Percentiles rank a stretch among this genome's conserved stretches.
These are phyloP conservation scores for Rhizopogon sp. DNA, from an alignment of 768 basidiomycete genomes.

Conservation along the genomic window DNA sequence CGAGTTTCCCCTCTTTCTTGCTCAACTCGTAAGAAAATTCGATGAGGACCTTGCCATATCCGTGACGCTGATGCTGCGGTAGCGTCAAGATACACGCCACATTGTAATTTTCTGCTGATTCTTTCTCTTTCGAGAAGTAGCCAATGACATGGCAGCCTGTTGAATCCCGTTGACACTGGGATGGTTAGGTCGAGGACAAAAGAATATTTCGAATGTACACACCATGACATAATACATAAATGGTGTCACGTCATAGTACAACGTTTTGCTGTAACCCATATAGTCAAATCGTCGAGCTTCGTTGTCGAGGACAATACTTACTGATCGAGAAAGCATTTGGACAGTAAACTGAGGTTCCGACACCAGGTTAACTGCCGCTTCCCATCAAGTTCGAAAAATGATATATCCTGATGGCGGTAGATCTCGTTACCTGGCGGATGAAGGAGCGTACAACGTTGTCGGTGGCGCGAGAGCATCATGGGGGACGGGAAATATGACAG, in stretches of 20 bases:
- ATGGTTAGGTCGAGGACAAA: constrained; percentile 10
- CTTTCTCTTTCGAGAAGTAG: constrained; percentile 99
- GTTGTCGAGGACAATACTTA: constrained; percentile 36
- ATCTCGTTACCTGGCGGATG: constrained; percentile 99
- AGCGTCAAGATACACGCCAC: constrained; percentile 98
- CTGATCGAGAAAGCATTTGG: constrained; percentile 99
- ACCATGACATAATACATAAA: constrained; percentile 99
- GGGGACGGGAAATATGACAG: constrained; percentile 87
- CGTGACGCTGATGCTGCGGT: constrained; percentile 95
- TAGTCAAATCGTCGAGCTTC: not conserved
- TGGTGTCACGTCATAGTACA: constrained; percentile 99
- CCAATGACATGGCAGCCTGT: constrained; percentile 92
- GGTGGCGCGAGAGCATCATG: constrained; percentile 90
- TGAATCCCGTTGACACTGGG: constrained; percentile 78
- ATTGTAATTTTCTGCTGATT: constrained; percentile 96
- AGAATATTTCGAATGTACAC: constrained; percentile 18
- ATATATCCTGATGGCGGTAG: constrained; percentile 95
- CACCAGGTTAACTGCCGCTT: constrained; percentile 95
- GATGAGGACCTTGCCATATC: constrained; percentile 92
- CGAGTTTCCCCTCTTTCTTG: constrained; percentile 93
- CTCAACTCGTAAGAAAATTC: constrained; percentile 98
- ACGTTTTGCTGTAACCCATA: constrained; percentile 67
- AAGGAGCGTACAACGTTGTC: constrained; percentile 82
- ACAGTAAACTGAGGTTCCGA: constrained; percentile 91
- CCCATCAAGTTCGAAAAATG: constrained; percentile 98